Conservation (phyloP, 345 rosid genomes). For the Excoecaria agallocha region DNA sequence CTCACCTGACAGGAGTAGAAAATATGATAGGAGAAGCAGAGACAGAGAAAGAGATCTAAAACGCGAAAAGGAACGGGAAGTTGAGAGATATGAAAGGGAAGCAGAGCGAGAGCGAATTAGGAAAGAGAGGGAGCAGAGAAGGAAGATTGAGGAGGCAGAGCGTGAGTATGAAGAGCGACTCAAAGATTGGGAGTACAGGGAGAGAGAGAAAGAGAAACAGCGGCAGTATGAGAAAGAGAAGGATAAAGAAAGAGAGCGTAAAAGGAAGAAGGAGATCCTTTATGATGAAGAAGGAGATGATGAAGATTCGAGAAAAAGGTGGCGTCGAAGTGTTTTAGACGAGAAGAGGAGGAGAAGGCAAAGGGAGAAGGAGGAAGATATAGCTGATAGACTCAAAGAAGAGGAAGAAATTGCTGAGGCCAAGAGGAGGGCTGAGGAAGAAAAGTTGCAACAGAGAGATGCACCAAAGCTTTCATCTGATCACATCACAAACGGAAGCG, state of each 20-base stretch:
- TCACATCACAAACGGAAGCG: constrained; percentile 43
- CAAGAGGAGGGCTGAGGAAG: constrained; percentile 74
- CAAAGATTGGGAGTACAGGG: constrained; percentile 94
- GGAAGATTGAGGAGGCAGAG: constrained; percentile 88
- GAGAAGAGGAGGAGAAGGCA: constrained; percentile 72
- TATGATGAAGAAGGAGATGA: constrained; percentile 77
- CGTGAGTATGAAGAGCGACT: constrained; percentile 83
- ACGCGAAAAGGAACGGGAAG: constrained; percentile 82
- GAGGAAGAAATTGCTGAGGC: constrained; percentile 86
- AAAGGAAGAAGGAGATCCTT: constrained; percentile 77
- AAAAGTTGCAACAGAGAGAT: constrained; percentile 57
- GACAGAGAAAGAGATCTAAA: constrained; percentile 59
- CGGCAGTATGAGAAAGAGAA: constrained; percentile 90
- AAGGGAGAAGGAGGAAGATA: constrained; percentile 84
- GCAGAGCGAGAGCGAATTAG: constrained; percentile 81
- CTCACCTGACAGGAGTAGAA: constrained; percentile 72
- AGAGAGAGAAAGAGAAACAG: constrained; percentile 86
- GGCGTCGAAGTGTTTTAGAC: constrained; percentile 70
- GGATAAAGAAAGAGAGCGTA: constrained; percentile 89
- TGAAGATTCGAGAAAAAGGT: constrained; percentile 80
- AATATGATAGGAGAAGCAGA: constrained; percentile 77
- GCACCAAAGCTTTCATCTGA: constrained; percentile 54
- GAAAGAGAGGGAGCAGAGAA: constrained; percentile 91
- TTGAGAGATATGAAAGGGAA: constrained; percentile 86
- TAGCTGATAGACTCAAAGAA: constrained; percentile 67